A percentile compares a stretch with the other conserved stretches of the same genome.
phyloP scores from a whole-genome alignment of 345 rosid genomes.

The Geranium rotundifolium region DNA sequence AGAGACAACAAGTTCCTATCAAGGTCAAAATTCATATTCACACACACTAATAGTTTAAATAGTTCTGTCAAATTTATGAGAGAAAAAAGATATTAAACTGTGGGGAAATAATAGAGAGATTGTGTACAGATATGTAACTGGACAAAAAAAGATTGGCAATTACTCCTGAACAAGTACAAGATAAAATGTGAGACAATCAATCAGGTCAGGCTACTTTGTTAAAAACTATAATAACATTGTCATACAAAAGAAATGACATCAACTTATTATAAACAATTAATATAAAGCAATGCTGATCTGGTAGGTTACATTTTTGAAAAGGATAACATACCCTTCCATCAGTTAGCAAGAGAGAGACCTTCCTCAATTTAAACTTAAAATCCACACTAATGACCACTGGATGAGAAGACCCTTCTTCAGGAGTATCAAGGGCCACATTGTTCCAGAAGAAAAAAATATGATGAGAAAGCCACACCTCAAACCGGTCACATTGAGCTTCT shows the following conservation, averaged over 20 bases:
- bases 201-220: background rate
- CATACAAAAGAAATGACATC: background rate
- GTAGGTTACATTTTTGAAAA: background rate
- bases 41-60: too few species aligned
- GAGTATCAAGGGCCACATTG: constrained; percentile 34
- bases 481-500: constrained; percentile 39
- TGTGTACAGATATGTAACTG: too few species aligned
- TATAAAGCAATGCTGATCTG: constrained; percentile 1
- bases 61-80: too few species aligned
- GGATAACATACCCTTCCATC: constrained; percentile 69
- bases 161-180: too few species aligned
- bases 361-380: constrained; percentile 40
- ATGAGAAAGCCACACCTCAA: constrained; percentile 61
- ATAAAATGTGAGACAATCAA: too few species aligned
- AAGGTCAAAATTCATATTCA: too few species aligned
- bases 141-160: too few species aligned
- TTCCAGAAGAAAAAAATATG: constrained; percentile 57
- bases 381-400: constrained; percentile 27
- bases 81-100: too few species aligned
- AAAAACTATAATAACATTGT: background rate
- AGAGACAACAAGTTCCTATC: too few species aligned
- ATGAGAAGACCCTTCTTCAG: constrained; percentile 44
- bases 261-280: too few species aligned
- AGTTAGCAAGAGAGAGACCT: constrained; percentile 57
- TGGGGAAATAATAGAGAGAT: too few species aligned